These are phyloP conservation scores for Mortierella claussenii DNA, from an alignment of 192 early-diverging fungal species.

Conservation along the genomic window DNA sequence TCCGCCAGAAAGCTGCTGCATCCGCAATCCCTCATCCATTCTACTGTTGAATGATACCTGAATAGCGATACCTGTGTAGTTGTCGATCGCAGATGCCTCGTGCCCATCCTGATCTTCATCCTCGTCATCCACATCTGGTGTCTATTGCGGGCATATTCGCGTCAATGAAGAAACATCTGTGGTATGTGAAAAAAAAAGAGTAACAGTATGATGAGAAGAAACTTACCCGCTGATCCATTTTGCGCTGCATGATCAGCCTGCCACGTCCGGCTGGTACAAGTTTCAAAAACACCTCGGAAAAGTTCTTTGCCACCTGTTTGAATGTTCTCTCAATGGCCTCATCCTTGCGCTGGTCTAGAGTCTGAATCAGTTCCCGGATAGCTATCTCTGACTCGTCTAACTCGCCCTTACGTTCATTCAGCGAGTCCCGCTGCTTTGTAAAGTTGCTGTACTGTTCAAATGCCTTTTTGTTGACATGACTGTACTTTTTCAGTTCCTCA, in stretches of 20 bases:
- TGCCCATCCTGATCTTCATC: slow-evolving; percentile 59
- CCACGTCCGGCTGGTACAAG: slow-evolving; percentile 91
- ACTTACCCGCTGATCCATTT: slow-evolving; percentile 56
- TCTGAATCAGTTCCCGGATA: slow-evolving; percentile 88
- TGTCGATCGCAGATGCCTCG: slow-evolving; percentile 69
- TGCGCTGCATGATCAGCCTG: slow-evolving; percentile 85
- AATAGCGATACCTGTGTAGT: slow-evolving; percentile 92
- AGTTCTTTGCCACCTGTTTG: slow-evolving; percentile 89
- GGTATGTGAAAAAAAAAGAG: background rate
- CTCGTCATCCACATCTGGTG: slow-evolving; percentile 47
- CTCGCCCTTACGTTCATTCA: slow-evolving; percentile 87
- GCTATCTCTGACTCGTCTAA: slow-evolving; percentile 85
- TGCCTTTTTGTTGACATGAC: slow-evolving; percentile 98
- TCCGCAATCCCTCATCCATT: slow-evolving; percentile 85
- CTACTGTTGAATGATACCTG: slow-evolving; percentile 94
- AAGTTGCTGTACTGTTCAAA: slow-evolving; percentile 98
- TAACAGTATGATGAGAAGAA: too few relatives aligned
- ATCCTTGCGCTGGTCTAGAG: slow-evolving; percentile 95
- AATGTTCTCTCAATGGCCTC: slow-evolving; percentile 98
- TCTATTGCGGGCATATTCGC: too few relatives aligned
- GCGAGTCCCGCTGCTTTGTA: slow-evolving; percentile 86
- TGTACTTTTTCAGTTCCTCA: slow-evolving; percentile 88
- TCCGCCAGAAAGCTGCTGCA: slow-evolving; percentile 97
- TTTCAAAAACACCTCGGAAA: slow-evolving; percentile 87
- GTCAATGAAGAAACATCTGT: too few relatives aligned